These are phyloP conservation scores for Carex kokanica DNA, from an alignment of 176 grass and related monocot genomes.

Conservation along the genomic window DNA sequence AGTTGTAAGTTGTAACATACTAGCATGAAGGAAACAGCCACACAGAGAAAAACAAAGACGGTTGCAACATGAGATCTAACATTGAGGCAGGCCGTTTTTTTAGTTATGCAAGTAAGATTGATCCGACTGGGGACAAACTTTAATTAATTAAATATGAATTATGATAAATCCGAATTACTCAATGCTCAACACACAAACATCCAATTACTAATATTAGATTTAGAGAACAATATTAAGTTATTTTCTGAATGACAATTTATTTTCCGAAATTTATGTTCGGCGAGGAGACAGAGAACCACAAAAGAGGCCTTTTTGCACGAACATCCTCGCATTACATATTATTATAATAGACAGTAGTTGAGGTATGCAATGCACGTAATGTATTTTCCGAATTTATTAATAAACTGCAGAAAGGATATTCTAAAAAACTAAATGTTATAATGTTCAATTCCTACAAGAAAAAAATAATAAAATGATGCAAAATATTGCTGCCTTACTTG, in stretches of 20 bases:
- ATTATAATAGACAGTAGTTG: neutral
- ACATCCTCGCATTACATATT: neutral
- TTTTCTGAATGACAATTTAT: neutral
- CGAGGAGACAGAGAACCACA: neutral
- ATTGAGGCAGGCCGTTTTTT: constrained; percentile 1
- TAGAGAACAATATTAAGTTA: neutral
- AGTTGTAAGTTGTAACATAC: no score
- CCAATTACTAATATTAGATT: constrained; percentile 18
- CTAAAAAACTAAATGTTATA: no score
- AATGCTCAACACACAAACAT: neutral
- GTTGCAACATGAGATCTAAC: constrained; percentile 13
- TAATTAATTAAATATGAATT: no score
- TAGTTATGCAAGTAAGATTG: neutral
- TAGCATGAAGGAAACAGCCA: neutral
- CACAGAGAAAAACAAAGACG: neutral
- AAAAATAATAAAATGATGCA: no score
- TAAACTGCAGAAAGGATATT: neutral
- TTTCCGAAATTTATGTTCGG: neutral
- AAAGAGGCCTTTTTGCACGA: neutral
- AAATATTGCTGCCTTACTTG: no score
- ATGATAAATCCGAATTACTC: no score
- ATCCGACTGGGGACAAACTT: no score
- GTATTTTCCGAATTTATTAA: neutral
- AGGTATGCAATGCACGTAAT: constrained; percentile 1
- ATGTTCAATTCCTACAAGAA: neutral